These are phyloP conservation scores for Boletus subcaerulescens DNA, from an alignment of 768 basidiomycete genomes.

Conservation along the genomic window DNA sequence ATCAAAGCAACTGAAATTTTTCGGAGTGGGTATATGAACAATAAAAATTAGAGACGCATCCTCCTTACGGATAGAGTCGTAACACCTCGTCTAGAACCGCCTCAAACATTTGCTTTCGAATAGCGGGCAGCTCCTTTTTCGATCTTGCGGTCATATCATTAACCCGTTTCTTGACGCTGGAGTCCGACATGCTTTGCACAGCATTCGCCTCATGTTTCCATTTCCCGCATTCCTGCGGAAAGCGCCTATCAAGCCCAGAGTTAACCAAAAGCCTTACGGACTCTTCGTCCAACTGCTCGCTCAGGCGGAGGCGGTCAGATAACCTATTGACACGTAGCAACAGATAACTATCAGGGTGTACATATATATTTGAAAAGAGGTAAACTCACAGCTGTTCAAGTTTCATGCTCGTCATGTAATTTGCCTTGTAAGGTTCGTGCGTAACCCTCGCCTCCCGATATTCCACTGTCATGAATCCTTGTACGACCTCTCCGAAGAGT, in stretches of 20 bases:
- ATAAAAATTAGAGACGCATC: neutral
- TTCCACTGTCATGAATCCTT: slow-evolving; percentile 39
- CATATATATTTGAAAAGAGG: neutral
- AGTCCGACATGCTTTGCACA: neutral
- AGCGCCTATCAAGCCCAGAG: slow-evolving; percentile 31
- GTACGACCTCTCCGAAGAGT: slow-evolving; percentile 38
- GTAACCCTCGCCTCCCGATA: slow-evolving; percentile 14
- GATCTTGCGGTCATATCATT: neutral
- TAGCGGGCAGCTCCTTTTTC: neutral
- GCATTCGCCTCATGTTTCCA: slow-evolving; percentile 22
- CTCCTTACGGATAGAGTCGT: slow-evolving; percentile 25
- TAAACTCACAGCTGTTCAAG: slow-evolving; percentile 24
- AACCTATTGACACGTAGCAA: slow-evolving; percentile 8
- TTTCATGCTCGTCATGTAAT: neutral
- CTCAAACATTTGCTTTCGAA: slow-evolving; percentile 23
- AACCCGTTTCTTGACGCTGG: neutral
- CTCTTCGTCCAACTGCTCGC: slow-evolving; percentile 21
- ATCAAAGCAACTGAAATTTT: slow-evolving; percentile 15
- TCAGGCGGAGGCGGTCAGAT: slow-evolving; percentile 23
- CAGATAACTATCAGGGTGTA: neutral
- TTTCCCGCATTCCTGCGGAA: slow-evolving; percentile 12
- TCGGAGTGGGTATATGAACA: neutral
- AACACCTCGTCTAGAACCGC: slow-evolving; percentile 22
- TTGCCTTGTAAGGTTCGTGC: neutral
- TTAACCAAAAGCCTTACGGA: slow-evolving; percentile 26